phyloP scores from a whole-genome alignment of 2,329 filamentous ascomycete genomes.

The Tricladium varicosporioides region DNA sequence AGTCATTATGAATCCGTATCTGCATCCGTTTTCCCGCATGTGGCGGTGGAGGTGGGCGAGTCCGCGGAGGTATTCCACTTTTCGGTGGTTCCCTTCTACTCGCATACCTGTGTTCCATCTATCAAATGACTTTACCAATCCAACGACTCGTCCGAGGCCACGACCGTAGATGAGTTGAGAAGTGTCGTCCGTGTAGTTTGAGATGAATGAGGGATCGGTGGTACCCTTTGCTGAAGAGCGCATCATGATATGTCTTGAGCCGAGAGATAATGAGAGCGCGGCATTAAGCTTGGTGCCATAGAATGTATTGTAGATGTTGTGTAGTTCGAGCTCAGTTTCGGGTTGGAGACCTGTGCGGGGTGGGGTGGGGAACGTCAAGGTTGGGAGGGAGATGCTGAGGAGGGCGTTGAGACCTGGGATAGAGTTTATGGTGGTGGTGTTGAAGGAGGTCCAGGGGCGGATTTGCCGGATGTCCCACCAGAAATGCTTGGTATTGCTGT shows the following conservation, averaged over 20 bases:
- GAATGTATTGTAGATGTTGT: conserved; percentile 71
- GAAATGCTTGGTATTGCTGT: conserved; percentile 74
- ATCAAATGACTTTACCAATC: conserved; percentile 88
- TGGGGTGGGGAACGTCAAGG: conserved; percentile 55
- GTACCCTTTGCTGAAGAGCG: conserved; percentile 30
- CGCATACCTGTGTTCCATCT: conserved; percentile 96
- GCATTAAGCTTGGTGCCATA: conserved; percentile 87
- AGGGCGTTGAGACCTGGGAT: conserved; percentile 72
- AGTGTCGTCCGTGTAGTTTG: conserved; percentile 50
- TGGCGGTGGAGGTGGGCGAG: conserved; percentile 82
- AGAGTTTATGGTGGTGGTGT: conserved; percentile 64
- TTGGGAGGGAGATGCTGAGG: conserved; percentile 66
- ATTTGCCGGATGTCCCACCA: conserved; percentile 96
- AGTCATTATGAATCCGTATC: conserved; percentile 94
- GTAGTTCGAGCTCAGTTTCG: conserved; percentile 74
- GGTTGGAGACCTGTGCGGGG: conserved; percentile 57
- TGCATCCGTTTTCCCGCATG: conserved; percentile 90
- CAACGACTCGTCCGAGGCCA: conserved; percentile 64
- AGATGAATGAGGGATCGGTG: conserved; percentile 42
- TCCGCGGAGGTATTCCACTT: conserved; percentile 84
- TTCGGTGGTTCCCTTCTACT: conserved; percentile 77
- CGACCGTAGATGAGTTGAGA: conserved; percentile 46
- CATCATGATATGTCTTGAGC: conserved; percentile 53
- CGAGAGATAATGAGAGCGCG: conserved; percentile 73
- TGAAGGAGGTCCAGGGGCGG: conserved; percentile 80